These are phyloP conservation scores for Raddia distichophylla DNA, from an alignment of 176 grass and related monocot genomes.

Conservation along the genomic window DNA sequence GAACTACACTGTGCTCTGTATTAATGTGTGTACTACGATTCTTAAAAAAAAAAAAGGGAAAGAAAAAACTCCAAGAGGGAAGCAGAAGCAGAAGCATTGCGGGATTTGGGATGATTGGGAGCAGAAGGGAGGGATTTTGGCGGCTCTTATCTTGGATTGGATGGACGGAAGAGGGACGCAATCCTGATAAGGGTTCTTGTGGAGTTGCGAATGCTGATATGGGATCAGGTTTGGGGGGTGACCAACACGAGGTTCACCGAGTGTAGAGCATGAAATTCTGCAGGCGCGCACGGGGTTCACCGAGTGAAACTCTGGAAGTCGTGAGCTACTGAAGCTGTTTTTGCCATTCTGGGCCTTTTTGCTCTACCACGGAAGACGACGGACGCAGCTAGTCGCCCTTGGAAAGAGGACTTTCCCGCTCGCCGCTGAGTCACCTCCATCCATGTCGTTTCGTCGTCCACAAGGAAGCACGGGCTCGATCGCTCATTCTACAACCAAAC, in stretches of 20 bases:
- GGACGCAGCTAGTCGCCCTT: no score
- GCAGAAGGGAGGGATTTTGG: not conserved
- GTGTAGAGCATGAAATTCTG: no score
- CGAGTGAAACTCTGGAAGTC: no score
- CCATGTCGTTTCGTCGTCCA: not conserved
- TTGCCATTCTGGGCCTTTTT: no score
- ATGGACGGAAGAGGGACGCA: constrained; percentile 36
- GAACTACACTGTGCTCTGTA: not conserved
- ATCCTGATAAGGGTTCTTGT: constrained; percentile 45
- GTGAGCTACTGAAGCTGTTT: no score
- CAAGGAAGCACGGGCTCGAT: not conserved
- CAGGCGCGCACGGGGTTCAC: no score
- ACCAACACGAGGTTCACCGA: no score
- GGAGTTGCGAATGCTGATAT: constrained; percentile 4
- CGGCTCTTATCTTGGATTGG: constrained; percentile 35
- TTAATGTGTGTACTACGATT: not conserved
- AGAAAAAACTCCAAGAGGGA: no score
- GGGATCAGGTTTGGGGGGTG: no score
- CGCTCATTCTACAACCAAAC: not conserved
- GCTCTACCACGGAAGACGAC: no score
- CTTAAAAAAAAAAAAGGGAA: no score
- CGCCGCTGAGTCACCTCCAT: not conserved
- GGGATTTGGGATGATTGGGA: not conserved
- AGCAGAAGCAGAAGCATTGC: not conserved
- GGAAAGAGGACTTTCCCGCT: not conserved